Conservation (phyloP, 2,329 filamentous ascomycete species). For the Pseudohalonectria lignicola region DNA sequence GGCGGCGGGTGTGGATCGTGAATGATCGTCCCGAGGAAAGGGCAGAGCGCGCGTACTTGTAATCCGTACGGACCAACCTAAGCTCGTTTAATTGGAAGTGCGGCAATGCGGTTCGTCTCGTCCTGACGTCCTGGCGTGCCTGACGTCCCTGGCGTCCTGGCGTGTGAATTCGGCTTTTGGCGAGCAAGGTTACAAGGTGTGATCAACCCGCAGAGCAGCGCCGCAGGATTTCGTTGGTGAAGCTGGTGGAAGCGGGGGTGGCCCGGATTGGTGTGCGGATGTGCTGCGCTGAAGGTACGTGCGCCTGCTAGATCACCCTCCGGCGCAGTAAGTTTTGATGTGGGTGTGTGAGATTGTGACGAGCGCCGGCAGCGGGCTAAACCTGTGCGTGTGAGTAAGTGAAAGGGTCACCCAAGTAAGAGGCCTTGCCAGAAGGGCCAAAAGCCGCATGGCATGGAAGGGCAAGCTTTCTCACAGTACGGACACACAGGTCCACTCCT, state of each 20-base stretch:
- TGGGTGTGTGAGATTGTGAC: too few species aligned
- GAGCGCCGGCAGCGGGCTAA: too few species aligned
- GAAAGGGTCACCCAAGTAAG: not conserved
- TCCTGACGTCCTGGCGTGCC: too few species aligned
- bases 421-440: not conserved
- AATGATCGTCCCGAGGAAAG: not conserved
- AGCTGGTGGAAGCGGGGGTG: slow-evolving; percentile 6
- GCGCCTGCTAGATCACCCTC: not conserved
- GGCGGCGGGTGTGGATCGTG: not conserved
- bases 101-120: not conserved
- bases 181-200: slow-evolving; percentile 9
- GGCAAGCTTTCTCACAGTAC: too few species aligned
- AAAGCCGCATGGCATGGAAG: not conserved
- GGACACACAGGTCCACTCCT: too few species aligned
- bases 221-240: slow-evolving; percentile 15
- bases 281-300: slow-evolving; percentile 7
- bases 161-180: slow-evolving; percentile 6
- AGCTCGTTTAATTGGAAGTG: not conserved
- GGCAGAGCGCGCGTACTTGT: not conserved
- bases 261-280: slow-evolving; percentile 1
- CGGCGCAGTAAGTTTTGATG: not conserved
- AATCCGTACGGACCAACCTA: too few species aligned
- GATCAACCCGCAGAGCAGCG: slow-evolving; percentile 16
- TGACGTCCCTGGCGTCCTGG: too few species aligned
- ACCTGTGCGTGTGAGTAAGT: not conserved